Base-by-base conservation (phyloP, 768 basidiomycete genomes). In the Pleurotus cornucopiae region DNA sequence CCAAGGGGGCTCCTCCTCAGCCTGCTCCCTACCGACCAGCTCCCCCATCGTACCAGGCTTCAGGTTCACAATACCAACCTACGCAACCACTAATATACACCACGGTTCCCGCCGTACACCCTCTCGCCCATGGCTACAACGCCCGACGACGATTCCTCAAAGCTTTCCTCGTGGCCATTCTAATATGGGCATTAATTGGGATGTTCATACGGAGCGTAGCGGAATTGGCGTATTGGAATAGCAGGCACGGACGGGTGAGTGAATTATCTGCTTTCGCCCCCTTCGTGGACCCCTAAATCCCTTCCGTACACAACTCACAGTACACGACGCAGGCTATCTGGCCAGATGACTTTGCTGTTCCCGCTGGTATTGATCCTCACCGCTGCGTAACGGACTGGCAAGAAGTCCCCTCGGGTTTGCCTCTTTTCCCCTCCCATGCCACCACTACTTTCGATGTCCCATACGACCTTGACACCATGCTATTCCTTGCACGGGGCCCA, bases 401-500 rank as follows among this genome's bases (percentile, higher is more conserved):
- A 2, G 54, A 23, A 11, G 46, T 16, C 5, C 13, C 18, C 6
- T 20, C n/a, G 14, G 56, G 34, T 41, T 58, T 2, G 37, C 65
- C 37, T 20, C 20, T 49, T 11, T 61, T 49, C 56, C 60, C 63
- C 1, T 64, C 58, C 46, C 57, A 59, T 25, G 53, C 60, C 18
- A 38, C 46, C 3, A 41, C 43, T 37, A 55, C 61, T 18, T 62
- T 63, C 60, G 46, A 61, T 5, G 45, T 67, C n/a, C 49, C 62
- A 9, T 34, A 69, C 9, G 65, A 69, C 4, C 60, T 63, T 6
- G 58, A 67, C 16, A 61, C 64, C 3, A 30, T 73, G 13, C 65
- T 74, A 34, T 56, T 74, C 5, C 56, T 70, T 16, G 61, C 70
- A 12, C 59, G 62, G 13, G 72, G 71, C 26, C 51, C 58, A 12